Evolutionary conservation across 345 rosid genomes (phyloP).

Genomic region (Populus euphratica): DNA sequence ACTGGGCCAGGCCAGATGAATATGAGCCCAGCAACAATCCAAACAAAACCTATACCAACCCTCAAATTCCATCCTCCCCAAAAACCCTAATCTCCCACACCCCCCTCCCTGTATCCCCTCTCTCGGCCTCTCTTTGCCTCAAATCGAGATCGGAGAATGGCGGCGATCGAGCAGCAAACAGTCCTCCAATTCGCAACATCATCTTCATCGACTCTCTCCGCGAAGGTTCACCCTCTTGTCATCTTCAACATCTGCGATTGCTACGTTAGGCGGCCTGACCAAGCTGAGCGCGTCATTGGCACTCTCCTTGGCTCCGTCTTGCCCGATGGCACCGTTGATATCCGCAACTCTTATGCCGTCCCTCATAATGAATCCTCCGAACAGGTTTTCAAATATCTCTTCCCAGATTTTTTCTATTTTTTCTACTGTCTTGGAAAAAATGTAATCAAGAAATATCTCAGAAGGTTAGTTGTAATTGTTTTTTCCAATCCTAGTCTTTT

Average conservation of each 20-base stretch:
- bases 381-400: slow-evolving; percentile 48
- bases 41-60: background rate
- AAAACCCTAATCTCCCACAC: slow-evolving; percentile 1
- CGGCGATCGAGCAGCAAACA: slow-evolving; percentile 59
- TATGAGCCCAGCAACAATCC: background rate
- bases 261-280: slow-evolving; percentile 90
- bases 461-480: background rate
- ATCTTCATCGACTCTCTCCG: slow-evolving; percentile 44
- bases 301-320: slow-evolving; percentile 88
- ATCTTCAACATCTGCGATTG: slow-evolving; percentile 90
- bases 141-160: slow-evolving; percentile 46
- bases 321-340: slow-evolving; percentile 85
- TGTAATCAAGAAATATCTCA: background rate
- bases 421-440: background rate
- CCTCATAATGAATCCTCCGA: slow-evolving; percentile 92
- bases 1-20: too few relatives aligned
- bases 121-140: background rate
- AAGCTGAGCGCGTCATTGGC: slow-evolving; percentile 91
- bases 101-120: background rate
- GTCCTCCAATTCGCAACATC: slow-evolving; percentile 59
- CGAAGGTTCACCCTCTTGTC: slow-evolving; percentile 83
- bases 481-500: background rate
- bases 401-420: background rate
- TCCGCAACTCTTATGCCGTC: slow-evolving; percentile 91
- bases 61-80: background rate